Base-by-base conservation (phyloP, 257 asterid genomes). In the Nicotiana sylvestris region DNA sequence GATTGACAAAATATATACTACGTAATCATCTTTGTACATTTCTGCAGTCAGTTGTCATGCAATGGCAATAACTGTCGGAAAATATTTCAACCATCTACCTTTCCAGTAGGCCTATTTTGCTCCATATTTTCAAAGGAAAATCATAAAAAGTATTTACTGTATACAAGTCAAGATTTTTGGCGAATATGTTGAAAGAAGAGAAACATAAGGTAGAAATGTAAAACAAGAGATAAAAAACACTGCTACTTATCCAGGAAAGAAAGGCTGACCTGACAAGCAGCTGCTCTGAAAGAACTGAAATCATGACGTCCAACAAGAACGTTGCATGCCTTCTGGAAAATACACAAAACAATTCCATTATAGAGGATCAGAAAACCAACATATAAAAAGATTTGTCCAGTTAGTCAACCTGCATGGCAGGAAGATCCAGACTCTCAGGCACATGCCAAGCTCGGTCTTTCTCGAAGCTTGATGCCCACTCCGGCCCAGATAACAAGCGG, bases 371-470 rank as follows among this genome's bases (percentile, higher is more conserved):
- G 35, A 39, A 86, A 46, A 74, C 17, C 78, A 33, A 15, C 60
- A 51, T 12, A 30, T 17, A 13, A 60, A 29, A 9, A 60, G 82
- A 33, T 51, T 76, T 51, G 16, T 27, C 9, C 37, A 51, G 29
- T 62, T 27, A 67, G 81, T 72, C 81, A 84, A 93, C 99, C 99
- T 90, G 96, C 98, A 96, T 96, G 33, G 93, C 84, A 67, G 61
- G 88, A 84, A 92, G 85, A 84, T 91, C 88, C 84, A 96, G 94
- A 55, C 92, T 91, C 89, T 93, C 94, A 37, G 95, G 90, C 76
- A 94, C 93, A 88, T 96, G 98, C 98, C 99, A 94, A 77, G 97
- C 98, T 65, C 94, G 91, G 87, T 82, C 97, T 87, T 90, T 94
- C 85, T 93, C 98, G 25, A 94, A 94, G 84, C 87, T 81, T 61